A percentile compares a stretch with the other conserved stretches of the same genome.
Evolutionary conservation across 441 rosid species (phyloP).

Genomic region (Viola pubescens): DNA sequence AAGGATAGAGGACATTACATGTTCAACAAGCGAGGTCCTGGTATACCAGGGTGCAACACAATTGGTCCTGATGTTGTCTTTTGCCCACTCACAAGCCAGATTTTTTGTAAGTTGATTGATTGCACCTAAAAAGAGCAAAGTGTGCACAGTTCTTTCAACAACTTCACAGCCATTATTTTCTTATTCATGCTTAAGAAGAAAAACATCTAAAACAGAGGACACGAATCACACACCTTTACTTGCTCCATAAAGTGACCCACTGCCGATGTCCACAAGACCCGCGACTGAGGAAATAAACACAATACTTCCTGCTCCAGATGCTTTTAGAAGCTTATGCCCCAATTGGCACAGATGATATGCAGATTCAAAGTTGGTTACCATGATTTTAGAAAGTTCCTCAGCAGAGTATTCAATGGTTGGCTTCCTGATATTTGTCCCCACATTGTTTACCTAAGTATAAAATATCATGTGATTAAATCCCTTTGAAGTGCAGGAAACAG

Average conservation of each 20-base stretch:
- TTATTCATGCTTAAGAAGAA: not conserved
- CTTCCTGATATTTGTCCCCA: slow-evolving; percentile 72
- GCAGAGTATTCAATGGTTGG: slow-evolving; percentile 57
- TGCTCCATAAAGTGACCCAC: slow-evolving; percentile 63
- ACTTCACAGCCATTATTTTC: not conserved
- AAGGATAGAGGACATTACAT: slow-evolving; percentile 32
- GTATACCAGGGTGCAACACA: slow-evolving; percentile 79
- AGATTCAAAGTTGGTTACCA: slow-evolving; percentile 65
- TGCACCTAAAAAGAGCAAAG: slow-evolving; percentile 41
- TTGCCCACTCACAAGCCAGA: slow-evolving; percentile 93
- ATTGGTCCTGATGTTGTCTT: slow-evolving; percentile 75
- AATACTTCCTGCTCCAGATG: slow-evolving; percentile 60
- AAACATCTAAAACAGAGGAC: not conserved
- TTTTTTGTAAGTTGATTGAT: slow-evolving; percentile 73
- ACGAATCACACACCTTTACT: slow-evolving; percentile 43
- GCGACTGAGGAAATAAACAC: slow-evolving; percentile 83
- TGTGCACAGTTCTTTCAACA: not conserved
- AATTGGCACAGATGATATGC: slow-evolving; percentile 70
- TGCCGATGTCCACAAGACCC: slow-evolving; percentile 38
- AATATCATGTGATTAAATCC: slow-evolving; percentile 6
- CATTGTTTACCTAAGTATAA: slow-evolving; percentile 60
- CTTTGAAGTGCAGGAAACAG: not conserved
- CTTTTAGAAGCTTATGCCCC: slow-evolving; percentile 75
- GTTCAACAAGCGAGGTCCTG: slow-evolving; percentile 63
- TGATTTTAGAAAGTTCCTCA: slow-evolving; percentile 49